Conservation (phyloP, 75 land plant species). For the Cupressus sempervirens region DNA sequence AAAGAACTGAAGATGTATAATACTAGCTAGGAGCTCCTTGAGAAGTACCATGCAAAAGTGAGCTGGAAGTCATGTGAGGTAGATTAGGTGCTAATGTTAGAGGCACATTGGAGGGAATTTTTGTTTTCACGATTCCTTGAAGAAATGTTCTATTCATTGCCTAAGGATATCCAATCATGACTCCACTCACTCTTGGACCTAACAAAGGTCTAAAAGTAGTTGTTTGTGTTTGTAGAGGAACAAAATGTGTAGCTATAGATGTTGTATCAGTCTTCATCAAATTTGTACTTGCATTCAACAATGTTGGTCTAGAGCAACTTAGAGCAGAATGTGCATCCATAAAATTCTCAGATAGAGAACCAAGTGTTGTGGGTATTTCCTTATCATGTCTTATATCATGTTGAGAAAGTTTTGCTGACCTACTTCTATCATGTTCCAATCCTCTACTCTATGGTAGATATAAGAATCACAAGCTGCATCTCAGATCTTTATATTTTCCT, state of each 20-base stretch:
- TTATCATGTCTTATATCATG: too few species aligned
- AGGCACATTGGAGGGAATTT: constrained; percentile 43
- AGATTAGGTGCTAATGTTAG: constrained; percentile 32
- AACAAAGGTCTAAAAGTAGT: constrained; percentile 16
- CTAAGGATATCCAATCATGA: too few species aligned
- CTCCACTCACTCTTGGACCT: constrained; percentile 1
- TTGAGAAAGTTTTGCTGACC: too few species aligned
- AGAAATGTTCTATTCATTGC: too few species aligned
- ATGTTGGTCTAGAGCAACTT: constrained; percentile 42
- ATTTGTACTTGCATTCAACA: constrained; percentile 25
- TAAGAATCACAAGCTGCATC: too few species aligned
- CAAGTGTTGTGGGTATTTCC: constrained; percentile 64
- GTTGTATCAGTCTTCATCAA: constrained; percentile 53
- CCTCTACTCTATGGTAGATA: too few species aligned
- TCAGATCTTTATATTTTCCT: too few species aligned
- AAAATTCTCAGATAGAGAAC: constrained; percentile 83
- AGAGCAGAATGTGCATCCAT: constrained; percentile 75
- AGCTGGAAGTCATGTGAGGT: constrained; percentile 34
- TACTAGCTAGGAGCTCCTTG: constrained; percentile 36
- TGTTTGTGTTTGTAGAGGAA: constrained; percentile 37
- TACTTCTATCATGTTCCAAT: too few species aligned
- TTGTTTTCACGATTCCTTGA: too few species aligned
- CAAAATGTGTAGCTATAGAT: constrained; percentile 15
- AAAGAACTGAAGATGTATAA: constrained; percentile 39
- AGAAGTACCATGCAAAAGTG: constrained; percentile 30